Percentiles rank a stretch among this genome's conserved stretches.
These are phyloP conservation scores for Tolypocladium pustulatum DNA, from an alignment of 2,329 filamentous ascomycete genomes.

Conservation along the genomic window DNA sequence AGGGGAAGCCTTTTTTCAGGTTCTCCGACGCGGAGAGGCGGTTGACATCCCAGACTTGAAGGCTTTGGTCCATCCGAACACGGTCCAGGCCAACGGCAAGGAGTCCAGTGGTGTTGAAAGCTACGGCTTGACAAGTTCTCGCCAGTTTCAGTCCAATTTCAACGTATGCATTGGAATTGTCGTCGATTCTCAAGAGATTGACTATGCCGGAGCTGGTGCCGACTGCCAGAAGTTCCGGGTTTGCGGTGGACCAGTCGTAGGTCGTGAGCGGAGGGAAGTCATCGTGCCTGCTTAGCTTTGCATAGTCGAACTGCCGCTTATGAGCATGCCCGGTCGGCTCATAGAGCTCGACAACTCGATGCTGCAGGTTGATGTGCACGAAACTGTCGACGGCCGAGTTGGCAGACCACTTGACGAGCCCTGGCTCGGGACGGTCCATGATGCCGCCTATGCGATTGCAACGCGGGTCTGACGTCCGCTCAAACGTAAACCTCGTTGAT, in stretches of 20 bases:
- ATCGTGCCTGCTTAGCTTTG: conserved; percentile 47
- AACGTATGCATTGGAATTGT: conserved; percentile 53
- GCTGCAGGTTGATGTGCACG: conserved; percentile 54
- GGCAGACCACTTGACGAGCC: conserved; percentile 57
- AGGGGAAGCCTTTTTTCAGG: conserved; percentile 37
- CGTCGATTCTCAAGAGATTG: conserved; percentile 62
- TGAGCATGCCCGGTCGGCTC: conserved; percentile 50
- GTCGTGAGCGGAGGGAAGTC: conserved; percentile 54
- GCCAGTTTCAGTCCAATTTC: conserved; percentile 65
- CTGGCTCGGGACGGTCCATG: conserved; percentile 51
- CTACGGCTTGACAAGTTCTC: conserved; percentile 70
- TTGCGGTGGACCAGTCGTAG: conserved; percentile 55
- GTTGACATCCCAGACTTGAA: conserved; percentile 75
- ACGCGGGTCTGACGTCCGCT: not conserved
- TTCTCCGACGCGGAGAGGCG: conserved; percentile 42
- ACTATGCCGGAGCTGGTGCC: conserved; percentile 68
- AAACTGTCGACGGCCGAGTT: conserved; percentile 49
- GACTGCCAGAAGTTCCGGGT: conserved; percentile 59
- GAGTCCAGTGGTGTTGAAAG: conserved; percentile 62
- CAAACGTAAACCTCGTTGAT: not conserved
- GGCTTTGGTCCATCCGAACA: conserved; percentile 69
- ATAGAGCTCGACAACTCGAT: conserved; percentile 52
- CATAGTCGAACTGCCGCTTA: conserved; percentile 45
- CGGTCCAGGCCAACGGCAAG: conserved; percentile 72
- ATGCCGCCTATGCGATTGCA: conserved; percentile 3